A percentile compares a stretch with the other conserved stretches of the same genome.
Conservation (phyloP, 306 rosid genomes). For the Canavalia ensiformis region DNA sequence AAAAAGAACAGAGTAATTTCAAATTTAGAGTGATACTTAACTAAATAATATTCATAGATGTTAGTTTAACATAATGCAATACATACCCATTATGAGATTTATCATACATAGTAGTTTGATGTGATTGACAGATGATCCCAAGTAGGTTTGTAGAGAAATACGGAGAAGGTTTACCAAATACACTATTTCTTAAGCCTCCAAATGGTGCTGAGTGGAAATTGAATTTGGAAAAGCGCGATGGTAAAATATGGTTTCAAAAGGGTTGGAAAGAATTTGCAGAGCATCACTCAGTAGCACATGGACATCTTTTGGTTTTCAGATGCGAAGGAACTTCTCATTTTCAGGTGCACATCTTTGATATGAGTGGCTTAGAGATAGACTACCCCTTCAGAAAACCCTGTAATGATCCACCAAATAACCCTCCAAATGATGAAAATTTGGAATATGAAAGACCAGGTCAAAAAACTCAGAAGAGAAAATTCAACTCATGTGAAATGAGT, state of each 20-base stretch:
- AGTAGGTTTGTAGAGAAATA: constrained; percentile 35
- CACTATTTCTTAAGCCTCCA: constrained; percentile 46
- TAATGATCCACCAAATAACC: not conserved
- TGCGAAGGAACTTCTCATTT: constrained; percentile 23
- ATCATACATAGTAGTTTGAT: not conserved
- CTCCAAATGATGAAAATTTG: not conserved
- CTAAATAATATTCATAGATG: not conserved
- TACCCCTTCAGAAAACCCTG: constrained; percentile 6
- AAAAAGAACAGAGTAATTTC: not conserved
- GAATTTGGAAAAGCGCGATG: constrained; percentile 36
- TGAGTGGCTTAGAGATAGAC: constrained; percentile 39
- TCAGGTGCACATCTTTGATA: constrained; percentile 30
- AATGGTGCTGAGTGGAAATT: constrained; percentile 50
- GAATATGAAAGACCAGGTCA: not conserved
- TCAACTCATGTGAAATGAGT: not conserved
- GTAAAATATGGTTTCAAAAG: constrained; percentile 44
- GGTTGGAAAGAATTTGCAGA: constrained; percentile 57
- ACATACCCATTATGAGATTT: not conserved
- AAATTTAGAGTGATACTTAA: not conserved
- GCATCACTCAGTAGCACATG: constrained; percentile 32
- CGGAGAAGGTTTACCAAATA: constrained; percentile 38
- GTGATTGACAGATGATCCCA: constrained; percentile 50
- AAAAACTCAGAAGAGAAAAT: not conserved
- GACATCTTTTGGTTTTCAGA: constrained; percentile 46
- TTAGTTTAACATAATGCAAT: not conserved